Conservation (phyloP, 2,329 filamentous ascomycete genomes). For the Thielaviopsis musarum region DNA sequence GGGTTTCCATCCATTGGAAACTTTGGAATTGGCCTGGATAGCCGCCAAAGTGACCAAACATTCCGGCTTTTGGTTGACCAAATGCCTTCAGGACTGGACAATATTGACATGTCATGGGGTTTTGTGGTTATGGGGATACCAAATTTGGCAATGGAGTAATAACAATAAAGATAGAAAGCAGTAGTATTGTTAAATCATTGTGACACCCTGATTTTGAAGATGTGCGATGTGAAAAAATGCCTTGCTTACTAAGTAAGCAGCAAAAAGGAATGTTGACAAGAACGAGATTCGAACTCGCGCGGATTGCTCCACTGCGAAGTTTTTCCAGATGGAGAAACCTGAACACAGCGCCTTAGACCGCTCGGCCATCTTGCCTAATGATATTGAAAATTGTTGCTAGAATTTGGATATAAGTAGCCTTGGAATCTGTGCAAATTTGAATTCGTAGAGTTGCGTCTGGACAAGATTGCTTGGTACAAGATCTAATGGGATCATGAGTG, state of each 20-base stretch:
- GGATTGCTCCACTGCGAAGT: slow-evolving; percentile 11
- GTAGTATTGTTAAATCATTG: too few species aligned
- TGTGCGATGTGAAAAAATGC: too few species aligned
- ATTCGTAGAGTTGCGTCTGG: too few species aligned
- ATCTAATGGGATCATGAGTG: too few species aligned
- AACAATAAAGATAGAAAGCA: too few species aligned
- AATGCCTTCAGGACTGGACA: background rate
- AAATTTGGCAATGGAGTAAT: background rate
- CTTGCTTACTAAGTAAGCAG: too few species aligned
- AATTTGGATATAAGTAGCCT: too few species aligned
- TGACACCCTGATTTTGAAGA: too few species aligned
- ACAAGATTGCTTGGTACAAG: too few species aligned
- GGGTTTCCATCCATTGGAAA: background rate
- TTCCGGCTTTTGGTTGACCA: slow-evolving; percentile 4
- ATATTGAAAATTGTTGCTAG: background rate
- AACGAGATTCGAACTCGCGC: slow-evolving; percentile 16
- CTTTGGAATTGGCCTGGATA: background rate
- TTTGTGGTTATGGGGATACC: background rate
- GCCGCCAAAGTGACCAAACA: slow-evolving; percentile 3
- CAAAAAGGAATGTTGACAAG: slow-evolving; percentile 16
- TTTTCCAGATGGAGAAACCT: background rate
- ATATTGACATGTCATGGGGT: slow-evolving; percentile 4
- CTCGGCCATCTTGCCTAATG: background rate
- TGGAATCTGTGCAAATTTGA: too few species aligned
- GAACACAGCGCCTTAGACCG: slow-evolving; percentile 2